A percentile compares a stretch with the other conserved stretches of the same genome.
Conservation (phyloP, 129 eudicot genomes). For the Flaveria brownii region DNA sequence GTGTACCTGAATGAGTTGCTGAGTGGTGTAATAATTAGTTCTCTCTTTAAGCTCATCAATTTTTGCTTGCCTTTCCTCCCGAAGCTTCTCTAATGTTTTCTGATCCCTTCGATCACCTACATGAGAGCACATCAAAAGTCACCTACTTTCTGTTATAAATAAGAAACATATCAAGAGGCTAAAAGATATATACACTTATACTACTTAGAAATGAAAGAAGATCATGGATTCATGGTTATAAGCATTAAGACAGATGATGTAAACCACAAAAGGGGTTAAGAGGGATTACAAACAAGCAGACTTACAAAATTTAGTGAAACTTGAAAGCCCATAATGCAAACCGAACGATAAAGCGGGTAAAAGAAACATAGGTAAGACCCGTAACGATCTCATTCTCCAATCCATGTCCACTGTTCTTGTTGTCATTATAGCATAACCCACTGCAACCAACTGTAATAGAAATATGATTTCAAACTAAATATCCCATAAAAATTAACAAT, state of each 20-base stretch:
- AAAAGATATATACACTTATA: neutral
- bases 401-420: slow-evolving; percentile 75
- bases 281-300: slow-evolving; percentile 13
- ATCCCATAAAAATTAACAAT: neutral
- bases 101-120: slow-evolving; percentile 84
- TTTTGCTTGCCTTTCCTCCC: slow-evolving; percentile 84
- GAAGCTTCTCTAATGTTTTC: slow-evolving; percentile 78
- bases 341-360: slow-evolving; percentile 61
- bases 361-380: slow-evolving; percentile 86
- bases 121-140: slow-evolving; percentile 21
- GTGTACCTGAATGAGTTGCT: slow-evolving; percentile 93
- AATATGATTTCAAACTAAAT: neutral
- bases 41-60: slow-evolving; percentile 94
- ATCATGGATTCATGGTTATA: neutral
- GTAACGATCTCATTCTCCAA: slow-evolving; percentile 83
- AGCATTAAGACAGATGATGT: neutral
- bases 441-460: slow-evolving; percentile 67
- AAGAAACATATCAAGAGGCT: slow-evolving; percentile 4
- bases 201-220: neutral
- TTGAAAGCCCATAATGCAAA: slow-evolving; percentile 47
- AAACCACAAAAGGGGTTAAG: neutral
- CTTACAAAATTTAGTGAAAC: slow-evolving; percentile 71
- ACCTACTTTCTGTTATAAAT: neutral
- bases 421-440: slow-evolving; percentile 83
- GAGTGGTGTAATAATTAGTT: slow-evolving; percentile 87